Base-by-base conservation (phyloP, 163 green algal species). In the Smithsoniella earleae region DNA sequence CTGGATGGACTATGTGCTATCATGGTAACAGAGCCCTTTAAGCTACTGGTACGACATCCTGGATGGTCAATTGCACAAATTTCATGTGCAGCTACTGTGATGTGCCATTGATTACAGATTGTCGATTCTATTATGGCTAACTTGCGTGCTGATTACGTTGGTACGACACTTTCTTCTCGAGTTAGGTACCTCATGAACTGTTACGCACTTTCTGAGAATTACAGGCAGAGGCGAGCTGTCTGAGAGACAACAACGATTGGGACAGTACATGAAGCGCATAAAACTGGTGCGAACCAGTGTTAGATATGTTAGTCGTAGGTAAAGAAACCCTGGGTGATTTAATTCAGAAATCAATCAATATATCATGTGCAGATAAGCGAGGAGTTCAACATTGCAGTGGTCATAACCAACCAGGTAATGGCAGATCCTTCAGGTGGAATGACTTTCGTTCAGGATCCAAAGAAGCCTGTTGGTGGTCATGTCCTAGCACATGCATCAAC, bases 401-500 rank as follows among this genome's bases (percentile, higher is more conserved):
- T 97, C 20, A 78, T 93, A 43, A 97, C 92, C 40, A 97, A 97
- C 81, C 92, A 96, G 18, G 27, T 36, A 1, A 65, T 40, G n/a
- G 62, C 40, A 46, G 45, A 34, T 46, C 89, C 90, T 18, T 84
- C 73, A 37, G 88, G 88, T 20, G 90, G 90, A 31, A 85, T 87
- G 37, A 94, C 91, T 69, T 97, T 96, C 79, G 88, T 96, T 20
- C 77, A 76, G 0, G 91, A 96, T 75, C 90, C 91, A 63, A 96
- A 96, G 73, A 97, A 97, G 83, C 82, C 89, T 0, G 79, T 91
- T 10, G 86, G 87, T 0, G 89, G 88, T 1, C 88, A 96, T 63
- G 86, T 96, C 18, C 80, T 96, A 73, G 87, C 89, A 8, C 90
- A 96, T 80, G 87, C 87, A 31, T 87, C 75, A 37, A 93, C 88